These are phyloP conservation scores for Penicillium antarcticum DNA, from an alignment of 495 filamentous ascomycete genomes.

Conservation along the genomic window DNA sequence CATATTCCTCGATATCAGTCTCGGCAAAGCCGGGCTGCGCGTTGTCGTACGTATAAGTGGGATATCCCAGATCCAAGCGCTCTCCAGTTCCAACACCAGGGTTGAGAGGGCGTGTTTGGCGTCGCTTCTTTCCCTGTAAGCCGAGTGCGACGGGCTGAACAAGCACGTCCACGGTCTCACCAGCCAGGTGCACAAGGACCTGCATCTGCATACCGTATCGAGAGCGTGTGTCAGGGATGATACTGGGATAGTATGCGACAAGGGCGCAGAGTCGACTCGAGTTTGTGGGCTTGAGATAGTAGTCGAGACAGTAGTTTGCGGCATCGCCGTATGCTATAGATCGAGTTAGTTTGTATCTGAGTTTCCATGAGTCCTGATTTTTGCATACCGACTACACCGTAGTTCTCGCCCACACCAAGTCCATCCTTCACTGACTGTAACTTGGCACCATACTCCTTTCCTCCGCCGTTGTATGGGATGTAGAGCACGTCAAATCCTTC, in stretches of 20 bases:
- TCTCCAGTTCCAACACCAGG: constrained; percentile 54
- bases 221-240: constrained; percentile 46
- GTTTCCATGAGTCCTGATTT: not conserved
- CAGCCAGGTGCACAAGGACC: constrained; percentile 54
- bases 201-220: constrained; percentile 47
- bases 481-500: constrained; percentile 68
- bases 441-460: constrained; percentile 49
- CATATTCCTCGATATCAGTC: constrained; percentile 45
- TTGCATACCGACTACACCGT: constrained; percentile 44
- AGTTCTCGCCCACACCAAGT: constrained; percentile 47
- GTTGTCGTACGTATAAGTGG: constrained; percentile 47
- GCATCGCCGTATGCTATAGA: constrained; percentile 54
- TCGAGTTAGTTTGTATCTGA: not conserved
- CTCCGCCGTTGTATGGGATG: constrained; percentile 50
- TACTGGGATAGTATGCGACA: constrained; percentile 59
- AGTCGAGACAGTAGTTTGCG: constrained; percentile 53
- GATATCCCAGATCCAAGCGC: constrained; percentile 34
- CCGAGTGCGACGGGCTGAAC: constrained; percentile 53
- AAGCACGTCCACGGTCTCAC: constrained; percentile 42
- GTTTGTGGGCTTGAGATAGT: constrained; percentile 48
- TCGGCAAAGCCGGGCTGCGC: constrained; percentile 59
- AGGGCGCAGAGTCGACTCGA: constrained; percentile 46
- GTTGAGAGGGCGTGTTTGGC: constrained; percentile 45
- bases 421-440: constrained; percentile 44
- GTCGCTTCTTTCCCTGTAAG: constrained; percentile 57